Evolutionary conservation across 495 filamentous ascomycete genomes (phyloP).

Genomic region (Penicillium roqueforti): DNA sequence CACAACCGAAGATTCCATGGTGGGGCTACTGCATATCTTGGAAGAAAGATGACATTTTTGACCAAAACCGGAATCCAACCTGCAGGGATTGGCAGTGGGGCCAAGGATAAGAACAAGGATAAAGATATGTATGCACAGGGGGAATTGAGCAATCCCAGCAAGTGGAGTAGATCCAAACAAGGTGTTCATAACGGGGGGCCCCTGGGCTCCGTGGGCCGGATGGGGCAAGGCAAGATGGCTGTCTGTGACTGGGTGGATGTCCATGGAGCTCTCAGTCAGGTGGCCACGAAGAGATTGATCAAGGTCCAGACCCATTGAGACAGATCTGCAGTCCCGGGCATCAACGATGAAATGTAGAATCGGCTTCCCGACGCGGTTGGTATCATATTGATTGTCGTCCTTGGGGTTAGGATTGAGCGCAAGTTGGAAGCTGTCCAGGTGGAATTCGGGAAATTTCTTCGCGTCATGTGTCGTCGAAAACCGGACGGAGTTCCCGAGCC

Average conservation of each 20-base stretch:
- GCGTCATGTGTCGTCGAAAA: constrained; percentile 28
- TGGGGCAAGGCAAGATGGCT: not conserved
- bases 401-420: too few species aligned
- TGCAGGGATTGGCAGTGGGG: not conserved
- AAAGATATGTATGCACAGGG: not conserved
- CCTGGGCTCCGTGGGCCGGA: not conserved
- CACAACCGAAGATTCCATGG: not conserved
- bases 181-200: constrained; percentile 1
- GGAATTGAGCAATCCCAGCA: not conserved
- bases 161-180: constrained; percentile 8
- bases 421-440: too few species aligned
- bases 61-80: constrained; percentile 5
- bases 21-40: too few species aligned
- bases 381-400: not conserved
- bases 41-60: constrained; percentile 3
- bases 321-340: not conserved
- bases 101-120: not conserved
- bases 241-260: constrained; percentile 1
- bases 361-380: constrained; percentile 2
- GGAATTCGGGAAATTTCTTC: constrained; percentile 27
- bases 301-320: constrained; percentile 7
- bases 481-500: constrained; percentile 11
- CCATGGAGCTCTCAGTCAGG: constrained; percentile 18
- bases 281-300: constrained; percentile 26
- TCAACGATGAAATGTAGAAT: not conserved